Conservation (phyloP, 768 basidiomycete genomes). For the Kwoniella botswanensis region DNA sequence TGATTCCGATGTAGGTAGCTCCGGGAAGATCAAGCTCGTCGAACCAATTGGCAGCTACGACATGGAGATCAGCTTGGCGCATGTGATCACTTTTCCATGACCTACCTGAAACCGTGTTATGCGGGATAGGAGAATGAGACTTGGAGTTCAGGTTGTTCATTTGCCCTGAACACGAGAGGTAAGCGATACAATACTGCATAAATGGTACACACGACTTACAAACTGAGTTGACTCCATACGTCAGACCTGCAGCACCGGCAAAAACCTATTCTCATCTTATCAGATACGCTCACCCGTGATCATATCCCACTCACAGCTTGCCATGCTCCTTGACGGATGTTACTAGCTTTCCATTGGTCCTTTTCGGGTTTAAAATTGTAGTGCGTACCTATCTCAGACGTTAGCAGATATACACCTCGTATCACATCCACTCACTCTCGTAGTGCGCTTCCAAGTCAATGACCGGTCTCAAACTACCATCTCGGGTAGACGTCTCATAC, state of each 20-base stretch:
- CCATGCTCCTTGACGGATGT: conserved; percentile 32
- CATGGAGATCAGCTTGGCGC: background rate
- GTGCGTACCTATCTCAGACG: conserved; percentile 6
- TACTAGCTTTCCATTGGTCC: conserved; percentile 19
- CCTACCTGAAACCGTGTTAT: conserved; percentile 13
- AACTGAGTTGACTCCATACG: conserved; percentile 32
- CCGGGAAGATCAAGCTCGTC: conserved; percentile 32
- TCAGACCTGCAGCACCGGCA: conserved; percentile 27
- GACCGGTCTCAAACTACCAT: conserved; percentile 28
- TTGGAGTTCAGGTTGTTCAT: conserved; percentile 29
- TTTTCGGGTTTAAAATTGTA: conserved; percentile 15
- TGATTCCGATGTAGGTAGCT: conserved; percentile 12
- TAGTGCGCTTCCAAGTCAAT: conserved; percentile 37
- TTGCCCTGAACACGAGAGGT: conserved; percentile 16
- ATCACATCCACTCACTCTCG: conserved; percentile 22
- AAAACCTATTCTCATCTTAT: conserved; percentile 5
- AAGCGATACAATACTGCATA: background rate
- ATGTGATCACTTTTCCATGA: background rate
- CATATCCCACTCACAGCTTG: conserved; percentile 20
- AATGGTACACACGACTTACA: conserved; percentile 2
- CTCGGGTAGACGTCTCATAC: conserved; percentile 19
- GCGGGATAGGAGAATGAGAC: conserved; percentile 23
- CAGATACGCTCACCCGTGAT: background rate
- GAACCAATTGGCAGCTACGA: conserved; percentile 21
- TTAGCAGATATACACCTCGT: background rate